Percentiles rank a stretch among this genome's conserved stretches.
These are phyloP conservation scores for Yamagishiella unicocca DNA, from an alignment of 139 green algal species.

Conservation along the genomic window DNA sequence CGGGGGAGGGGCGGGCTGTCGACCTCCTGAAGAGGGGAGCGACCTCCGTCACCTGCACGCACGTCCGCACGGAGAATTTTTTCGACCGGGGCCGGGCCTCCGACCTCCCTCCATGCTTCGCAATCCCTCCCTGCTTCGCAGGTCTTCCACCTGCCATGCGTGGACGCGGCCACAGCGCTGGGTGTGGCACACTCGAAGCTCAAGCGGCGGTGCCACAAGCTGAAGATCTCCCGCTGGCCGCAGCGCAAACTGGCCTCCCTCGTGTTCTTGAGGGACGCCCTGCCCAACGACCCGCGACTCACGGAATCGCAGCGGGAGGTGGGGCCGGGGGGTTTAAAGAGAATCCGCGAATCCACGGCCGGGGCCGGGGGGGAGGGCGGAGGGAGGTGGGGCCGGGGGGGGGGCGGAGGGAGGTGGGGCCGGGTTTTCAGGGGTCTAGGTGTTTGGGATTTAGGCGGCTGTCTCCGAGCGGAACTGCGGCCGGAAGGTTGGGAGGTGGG, in stretches of 20 bases:
- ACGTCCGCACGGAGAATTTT: not conserved
- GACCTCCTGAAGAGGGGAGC: not conserved
- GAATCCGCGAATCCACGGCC: not conserved
- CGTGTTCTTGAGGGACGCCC: slow-evolving; percentile 21
- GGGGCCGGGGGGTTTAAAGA: too few relatives aligned
- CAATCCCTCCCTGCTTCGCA: not conserved
- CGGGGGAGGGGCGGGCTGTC: not conserved
- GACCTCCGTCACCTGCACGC: not conserved
- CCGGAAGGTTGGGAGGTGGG: too few relatives aligned
- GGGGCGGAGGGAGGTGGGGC: too few relatives aligned
- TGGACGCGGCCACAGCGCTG: slow-evolving; percentile 21
- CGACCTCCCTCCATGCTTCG: not conserved
- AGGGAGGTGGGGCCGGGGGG: too few relatives aligned
- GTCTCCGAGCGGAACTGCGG: too few relatives aligned
- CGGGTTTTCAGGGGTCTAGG: too few relatives aligned
- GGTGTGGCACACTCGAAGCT: slow-evolving; percentile 41
- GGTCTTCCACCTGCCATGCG: slow-evolving; percentile 44
- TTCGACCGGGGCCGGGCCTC: not conserved
- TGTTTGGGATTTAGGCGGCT: too few relatives aligned
- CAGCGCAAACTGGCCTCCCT: slow-evolving; percentile 45
- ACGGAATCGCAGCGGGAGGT: slow-evolving; percentile 27
- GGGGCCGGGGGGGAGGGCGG: too few relatives aligned
- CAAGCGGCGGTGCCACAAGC: slow-evolving; percentile 46
- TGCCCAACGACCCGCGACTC: slow-evolving; percentile 36
- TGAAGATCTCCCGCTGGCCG: slow-evolving; percentile 29